A percentile compares a stretch with the other conserved stretches of the same genome.
Evolutionary conservation across 2,329 filamentous ascomycete genomes (phyloP).

Genomic region (Cordyceps cicadae): DNA sequence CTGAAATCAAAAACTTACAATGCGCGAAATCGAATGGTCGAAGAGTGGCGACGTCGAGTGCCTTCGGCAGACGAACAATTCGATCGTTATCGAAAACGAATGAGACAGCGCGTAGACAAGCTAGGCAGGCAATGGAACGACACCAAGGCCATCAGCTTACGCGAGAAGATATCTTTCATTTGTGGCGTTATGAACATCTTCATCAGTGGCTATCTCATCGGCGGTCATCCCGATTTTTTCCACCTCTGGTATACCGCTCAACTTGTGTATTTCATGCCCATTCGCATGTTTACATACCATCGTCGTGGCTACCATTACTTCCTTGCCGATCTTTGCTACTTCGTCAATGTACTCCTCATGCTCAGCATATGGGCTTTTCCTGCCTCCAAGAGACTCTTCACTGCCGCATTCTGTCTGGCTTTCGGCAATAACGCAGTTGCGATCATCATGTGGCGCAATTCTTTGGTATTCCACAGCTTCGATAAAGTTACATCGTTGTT

Average conservation of each 20-base stretch:
- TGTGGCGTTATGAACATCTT: slow-evolving; percentile 96
- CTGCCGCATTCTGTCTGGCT: slow-evolving; percentile 82
- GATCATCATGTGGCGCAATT: slow-evolving; percentile 99
- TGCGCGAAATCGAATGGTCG: slow-evolving; percentile 83
- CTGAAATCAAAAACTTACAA: slow-evolving; percentile 66
- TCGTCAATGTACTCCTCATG: slow-evolving; percentile 81
- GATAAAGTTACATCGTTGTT: slow-evolving; percentile 98
- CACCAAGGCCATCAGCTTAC: slow-evolving; percentile 74
- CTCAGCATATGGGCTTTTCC: slow-evolving; percentile 88
- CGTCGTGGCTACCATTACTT: slow-evolving; percentile 94
- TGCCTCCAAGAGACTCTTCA: slow-evolving; percentile 81
- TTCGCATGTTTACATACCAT: slow-evolving; percentile 86
- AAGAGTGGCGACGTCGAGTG: slow-evolving; percentile 81
- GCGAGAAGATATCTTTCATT: slow-evolving; percentile 95
- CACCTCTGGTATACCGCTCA: slow-evolving; percentile 88
- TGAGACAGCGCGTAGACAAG: slow-evolving; percentile 83
- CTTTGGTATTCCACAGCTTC: slow-evolving; percentile 94
- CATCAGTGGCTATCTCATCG: slow-evolving; percentile 88
- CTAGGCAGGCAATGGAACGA: slow-evolving; percentile 82
- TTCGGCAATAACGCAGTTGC: slow-evolving; percentile 96
- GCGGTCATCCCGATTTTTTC: slow-evolving; percentile 75
- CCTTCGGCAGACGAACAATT: slow-evolving; percentile 87
- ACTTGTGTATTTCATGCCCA: slow-evolving; percentile 91
- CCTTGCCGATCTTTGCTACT: slow-evolving; percentile 94
- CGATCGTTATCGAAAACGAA: slow-evolving; percentile 78